Conservation (phyloP, 352 stramenopile species). For the Pythium aristosporum region DNA sequence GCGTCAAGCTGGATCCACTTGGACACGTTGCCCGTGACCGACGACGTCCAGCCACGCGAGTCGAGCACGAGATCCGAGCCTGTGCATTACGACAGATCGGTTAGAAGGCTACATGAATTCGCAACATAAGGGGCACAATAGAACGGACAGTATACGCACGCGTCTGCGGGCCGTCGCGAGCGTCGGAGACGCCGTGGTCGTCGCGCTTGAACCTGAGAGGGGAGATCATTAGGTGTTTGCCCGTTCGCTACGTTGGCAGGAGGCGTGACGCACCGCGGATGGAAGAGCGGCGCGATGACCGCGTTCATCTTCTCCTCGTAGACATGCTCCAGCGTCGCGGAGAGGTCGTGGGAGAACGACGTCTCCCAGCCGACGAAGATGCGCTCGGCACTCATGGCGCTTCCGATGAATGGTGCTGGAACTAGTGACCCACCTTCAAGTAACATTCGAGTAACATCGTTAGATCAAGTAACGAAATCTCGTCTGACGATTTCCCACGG, state of each 20-base stretch:
- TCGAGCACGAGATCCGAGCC: constrained; percentile 84
- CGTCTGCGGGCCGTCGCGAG: constrained; percentile 52
- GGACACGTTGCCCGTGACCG: constrained; percentile 77
- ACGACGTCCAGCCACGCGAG: constrained; percentile 80
- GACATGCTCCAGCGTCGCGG: constrained; percentile 57
- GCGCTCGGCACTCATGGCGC: constrained; percentile 33
- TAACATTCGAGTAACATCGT: too few relatives aligned
- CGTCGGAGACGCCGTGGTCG: constrained; percentile 55
- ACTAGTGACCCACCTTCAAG: too few relatives aligned
- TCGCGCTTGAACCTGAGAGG: constrained; percentile 65
- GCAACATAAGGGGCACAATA: not conserved
- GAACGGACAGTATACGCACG: constrained; percentile 31
- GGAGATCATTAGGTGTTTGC: not conserved
- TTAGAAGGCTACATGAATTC: not conserved
- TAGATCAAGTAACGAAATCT: too few relatives aligned
- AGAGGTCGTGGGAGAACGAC: constrained; percentile 67
- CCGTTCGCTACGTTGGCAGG: not conserved
- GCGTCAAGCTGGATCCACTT: constrained; percentile 80
- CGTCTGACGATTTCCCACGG: too few relatives aligned
- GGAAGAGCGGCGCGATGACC: constrained; percentile 78
- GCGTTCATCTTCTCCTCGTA: constrained; percentile 81
- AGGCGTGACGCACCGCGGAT: constrained; percentile 48
- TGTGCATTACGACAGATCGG: constrained; percentile 16
- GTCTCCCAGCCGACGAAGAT: constrained; percentile 81
- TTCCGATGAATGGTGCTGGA: not conserved